Conservation (phyloP, 768 basidiomycete species). For the Suillus americanus region DNA sequence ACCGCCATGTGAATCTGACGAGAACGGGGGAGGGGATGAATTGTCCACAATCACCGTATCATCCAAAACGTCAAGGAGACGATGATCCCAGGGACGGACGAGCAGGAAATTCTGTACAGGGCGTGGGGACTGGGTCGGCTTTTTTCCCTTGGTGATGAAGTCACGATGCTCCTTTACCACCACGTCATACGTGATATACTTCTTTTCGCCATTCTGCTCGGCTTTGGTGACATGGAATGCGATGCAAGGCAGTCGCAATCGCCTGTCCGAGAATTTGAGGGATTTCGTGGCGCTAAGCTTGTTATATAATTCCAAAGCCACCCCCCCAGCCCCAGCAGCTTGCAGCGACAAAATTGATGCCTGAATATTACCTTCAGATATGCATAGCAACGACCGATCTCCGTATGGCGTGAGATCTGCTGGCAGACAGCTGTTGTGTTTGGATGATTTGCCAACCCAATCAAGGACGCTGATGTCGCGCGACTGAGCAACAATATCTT, state of each 20-base stretch:
- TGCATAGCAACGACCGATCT: not conserved
- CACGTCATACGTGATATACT: not conserved
- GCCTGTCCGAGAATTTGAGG: not conserved
- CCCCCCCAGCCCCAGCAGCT: not conserved
- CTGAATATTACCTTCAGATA: not conserved
- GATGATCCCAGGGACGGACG: not conserved
- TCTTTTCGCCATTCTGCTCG: not conserved
- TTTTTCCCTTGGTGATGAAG: not conserved
- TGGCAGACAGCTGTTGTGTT: not conserved
- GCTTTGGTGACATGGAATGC: not conserved
- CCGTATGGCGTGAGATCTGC: not conserved
- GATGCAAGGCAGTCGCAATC: not conserved
- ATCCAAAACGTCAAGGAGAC: not conserved
- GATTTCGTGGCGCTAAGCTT: not conserved
- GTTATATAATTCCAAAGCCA: not conserved
- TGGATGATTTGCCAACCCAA: not conserved
- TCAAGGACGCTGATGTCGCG: not conserved
- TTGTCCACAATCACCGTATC: not conserved
- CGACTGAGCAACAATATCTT: not conserved
- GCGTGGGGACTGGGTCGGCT: too few species aligned
- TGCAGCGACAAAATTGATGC: not conserved
- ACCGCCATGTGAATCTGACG: not conserved
- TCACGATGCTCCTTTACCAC: not conserved
- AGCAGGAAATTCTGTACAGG: not conserved
- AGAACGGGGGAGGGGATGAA: not conserved